phyloP scores from a whole-genome alignment of 257 asterid genomes.

The Solanum piurae region DNA sequence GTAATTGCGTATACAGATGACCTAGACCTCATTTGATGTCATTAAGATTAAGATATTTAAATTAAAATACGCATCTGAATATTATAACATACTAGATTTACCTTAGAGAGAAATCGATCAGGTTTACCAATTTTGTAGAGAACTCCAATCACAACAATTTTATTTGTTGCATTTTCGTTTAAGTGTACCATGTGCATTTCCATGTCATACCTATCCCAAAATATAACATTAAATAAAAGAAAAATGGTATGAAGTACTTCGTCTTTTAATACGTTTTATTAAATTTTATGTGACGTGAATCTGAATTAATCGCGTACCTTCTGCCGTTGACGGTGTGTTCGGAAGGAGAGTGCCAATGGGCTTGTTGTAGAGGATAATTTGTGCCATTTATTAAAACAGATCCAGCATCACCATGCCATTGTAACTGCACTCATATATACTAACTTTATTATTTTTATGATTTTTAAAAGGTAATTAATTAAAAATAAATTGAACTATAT shows the following conservation, averaged over 20 bases:
- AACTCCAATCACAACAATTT: slow-evolving; percentile 35
- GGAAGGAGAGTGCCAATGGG: slow-evolving; percentile 83
- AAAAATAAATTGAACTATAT: background rate
- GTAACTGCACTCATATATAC: slow-evolving; percentile 18
- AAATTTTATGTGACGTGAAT: background rate
- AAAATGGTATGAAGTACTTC: background rate
- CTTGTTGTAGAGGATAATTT: slow-evolving; percentile 31
- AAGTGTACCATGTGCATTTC: slow-evolving; percentile 65
- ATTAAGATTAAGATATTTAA: background rate
- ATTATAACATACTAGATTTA: background rate
- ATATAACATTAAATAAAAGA: background rate
- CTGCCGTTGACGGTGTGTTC: slow-evolving; percentile 63
- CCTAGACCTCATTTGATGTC: fast-evolving
- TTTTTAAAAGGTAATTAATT: background rate
- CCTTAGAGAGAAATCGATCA: slow-evolving; percentile 47
- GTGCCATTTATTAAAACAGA: slow-evolving; percentile 30
- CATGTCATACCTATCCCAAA: slow-evolving; percentile 38
- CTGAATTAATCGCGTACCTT: slow-evolving; percentile 6
- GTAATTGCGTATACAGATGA: background rate
- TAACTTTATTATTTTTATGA: background rate
- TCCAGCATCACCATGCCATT: slow-evolving; percentile 54
- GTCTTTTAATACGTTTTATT: fast-evolving
- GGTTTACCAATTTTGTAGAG: slow-evolving; percentile 54
- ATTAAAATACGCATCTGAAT: background rate
- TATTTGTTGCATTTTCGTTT: slow-evolving; percentile 17